Conservation (phyloP, 1,284 basidiomycete species). For the Ceratobasidium sp. region DNA sequence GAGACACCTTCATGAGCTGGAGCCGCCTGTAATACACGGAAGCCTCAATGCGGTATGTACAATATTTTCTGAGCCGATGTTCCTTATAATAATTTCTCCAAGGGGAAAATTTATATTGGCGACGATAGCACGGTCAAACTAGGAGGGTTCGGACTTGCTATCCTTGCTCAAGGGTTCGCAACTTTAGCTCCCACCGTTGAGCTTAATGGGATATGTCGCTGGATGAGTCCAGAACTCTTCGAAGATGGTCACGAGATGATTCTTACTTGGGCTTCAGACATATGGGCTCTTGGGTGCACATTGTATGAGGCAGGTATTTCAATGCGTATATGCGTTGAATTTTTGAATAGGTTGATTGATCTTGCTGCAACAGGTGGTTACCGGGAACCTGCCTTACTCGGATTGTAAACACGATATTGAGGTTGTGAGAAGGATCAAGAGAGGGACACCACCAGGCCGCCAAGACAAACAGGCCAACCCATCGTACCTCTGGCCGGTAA, state of each 20-base stretch:
- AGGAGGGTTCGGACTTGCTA: constrained; percentile 8
- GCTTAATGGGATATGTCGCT: background rate
- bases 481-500: background rate
- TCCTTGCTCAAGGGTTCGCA: constrained; percentile 10
- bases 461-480: background rate
- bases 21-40: constrained; percentile 13
- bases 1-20: constrained; percentile 12
- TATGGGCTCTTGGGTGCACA: constrained; percentile 1
- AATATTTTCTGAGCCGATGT: background rate
- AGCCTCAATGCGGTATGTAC: constrained; percentile 14
- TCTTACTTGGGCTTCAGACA: background rate
- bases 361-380: background rate
- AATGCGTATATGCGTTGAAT: background rate
- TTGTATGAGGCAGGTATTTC: background rate
- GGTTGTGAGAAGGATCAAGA: background rate
- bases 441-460: background rate
- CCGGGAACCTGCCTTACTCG: background rate
- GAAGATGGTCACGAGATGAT: background rate
- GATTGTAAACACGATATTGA: background rate
- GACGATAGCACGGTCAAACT: background rate
- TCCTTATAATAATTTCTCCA: background rate
- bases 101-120: constrained; percentile 2
- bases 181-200: background rate
- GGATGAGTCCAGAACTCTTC: constrained; percentile 29
- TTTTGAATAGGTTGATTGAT: background rate